Evolutionary conservation across 2,329 filamentous ascomycete genomes (phyloP), one percentile per base, ranked within the genome.

Genomic region (Aspergillus intermedius): DNA sequence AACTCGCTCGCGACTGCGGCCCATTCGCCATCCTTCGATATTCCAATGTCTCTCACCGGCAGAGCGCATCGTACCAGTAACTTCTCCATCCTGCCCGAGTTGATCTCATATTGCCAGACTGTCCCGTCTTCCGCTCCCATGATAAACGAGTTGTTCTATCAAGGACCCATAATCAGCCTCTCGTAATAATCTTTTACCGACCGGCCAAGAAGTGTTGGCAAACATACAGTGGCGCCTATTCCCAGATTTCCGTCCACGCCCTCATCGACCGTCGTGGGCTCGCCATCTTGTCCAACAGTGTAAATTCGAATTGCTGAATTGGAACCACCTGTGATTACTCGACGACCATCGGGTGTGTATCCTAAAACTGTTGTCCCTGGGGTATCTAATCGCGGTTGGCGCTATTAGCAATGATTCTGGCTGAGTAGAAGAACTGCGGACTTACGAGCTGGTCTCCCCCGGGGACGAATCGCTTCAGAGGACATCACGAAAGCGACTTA

Each of bases 231-330:
- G 17, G 89, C 83, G 25, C 83, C 86, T 19, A 97, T 81, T 28
- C 86, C 83, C 17, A 87, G 77, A 63, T 95, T 95, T 55, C 88
- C 86, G 58, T 96, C 91, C 52, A 87, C 86, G 47, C 86, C 89
- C 55, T 96, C 89, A 65, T 97, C 91, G 49, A 98, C 86, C 49
- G 91, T 95, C 50, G 81, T 83, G 8, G 94, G 93, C 67, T 98
- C 93, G 59, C 90, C 91, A 72, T 95, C 87, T 35, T 87, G 93
- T 51, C 88, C 89, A 12, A 91, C 93, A 57, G 86, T 88, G 74
- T 95, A 98, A 44, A 97, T 81, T 44, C 94, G 87, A 61, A 95
- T 90, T 6, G 88, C 89, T 63, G 94, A 94, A 73, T 97, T 95
- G 50, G 88, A 86, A 55, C 93, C 93, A 52, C 90, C 91, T 9